Evolutionary conservation across 805 yeast genomes (phyloP).

Genomic region (Teunomyces aglyptinius): DNA sequence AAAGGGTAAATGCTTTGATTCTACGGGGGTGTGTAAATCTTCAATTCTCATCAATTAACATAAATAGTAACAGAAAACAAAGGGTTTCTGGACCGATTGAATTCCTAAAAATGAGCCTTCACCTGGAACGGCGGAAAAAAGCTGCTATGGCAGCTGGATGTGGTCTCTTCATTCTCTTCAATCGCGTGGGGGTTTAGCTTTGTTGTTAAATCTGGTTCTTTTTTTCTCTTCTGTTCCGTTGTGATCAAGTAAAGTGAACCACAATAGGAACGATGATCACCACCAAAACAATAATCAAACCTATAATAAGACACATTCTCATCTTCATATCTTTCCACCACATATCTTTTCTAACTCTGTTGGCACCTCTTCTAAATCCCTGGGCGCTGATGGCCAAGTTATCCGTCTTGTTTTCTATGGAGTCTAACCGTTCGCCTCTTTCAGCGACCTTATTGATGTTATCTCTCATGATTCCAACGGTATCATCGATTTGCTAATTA

Average conservation of each 20-base stretch:
- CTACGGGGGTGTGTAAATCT: no score
- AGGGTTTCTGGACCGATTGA: background rate
- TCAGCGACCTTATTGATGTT: slow-evolving; percentile 95
- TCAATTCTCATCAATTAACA: slow-evolving; percentile 4
- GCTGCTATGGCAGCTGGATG: background rate
- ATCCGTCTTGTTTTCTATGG: slow-evolving; percentile 90
- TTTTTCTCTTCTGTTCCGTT: background rate
- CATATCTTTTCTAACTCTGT: slow-evolving; percentile 96
- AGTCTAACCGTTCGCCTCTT: slow-evolving; percentile 88
- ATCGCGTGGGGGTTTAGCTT: background rate
- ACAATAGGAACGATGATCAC: slow-evolving; percentile 94
- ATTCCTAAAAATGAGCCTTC: background rate
- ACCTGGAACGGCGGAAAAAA: background rate
- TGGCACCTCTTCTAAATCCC: slow-evolving; percentile 94
- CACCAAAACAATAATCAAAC: slow-evolving; percentile 71
- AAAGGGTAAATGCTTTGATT: no score
- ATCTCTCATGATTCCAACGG: slow-evolving; percentile 97
- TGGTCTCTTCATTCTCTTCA: background rate
- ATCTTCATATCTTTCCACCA: slow-evolving; percentile 98
- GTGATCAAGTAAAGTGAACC: slow-evolving; percentile 63
- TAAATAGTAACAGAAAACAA: background rate
- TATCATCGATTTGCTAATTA: slow-evolving; percentile 78
- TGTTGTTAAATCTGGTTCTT: background rate
- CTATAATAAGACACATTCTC: slow-evolving; percentile 84
- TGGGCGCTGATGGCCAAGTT: slow-evolving; percentile 89